Evolutionary conservation across 177 flowering plant species (phyloP).

Genomic region (Tripterygium wilfordii): DNA sequence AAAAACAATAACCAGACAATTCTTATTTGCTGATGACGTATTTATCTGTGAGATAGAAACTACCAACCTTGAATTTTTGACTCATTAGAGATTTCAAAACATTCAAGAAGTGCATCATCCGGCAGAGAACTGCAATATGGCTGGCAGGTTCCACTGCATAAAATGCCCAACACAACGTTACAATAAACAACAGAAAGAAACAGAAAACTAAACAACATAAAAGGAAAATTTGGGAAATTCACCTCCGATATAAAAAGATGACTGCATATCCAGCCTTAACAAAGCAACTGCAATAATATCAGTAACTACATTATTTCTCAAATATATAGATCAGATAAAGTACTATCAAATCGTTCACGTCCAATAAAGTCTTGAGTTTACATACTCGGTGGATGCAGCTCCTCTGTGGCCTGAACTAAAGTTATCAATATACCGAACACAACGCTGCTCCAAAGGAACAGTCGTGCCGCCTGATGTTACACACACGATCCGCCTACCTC

Average conservation of each 20-base stretch:
- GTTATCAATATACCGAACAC: constrained; percentile 91
- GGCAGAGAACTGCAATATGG: constrained; percentile 88
- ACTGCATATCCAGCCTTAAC: constrained; percentile 92
- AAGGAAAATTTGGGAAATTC: constrained; percentile 4
- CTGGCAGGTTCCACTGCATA: constrained; percentile 76
- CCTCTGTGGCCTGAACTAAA: constrained; percentile 97
- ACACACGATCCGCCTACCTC: constrained; percentile 55
- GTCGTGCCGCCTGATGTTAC: constrained; percentile 97
- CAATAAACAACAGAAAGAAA: neutral
- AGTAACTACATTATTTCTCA: too few relatives aligned
- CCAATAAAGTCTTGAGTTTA: too few relatives aligned
- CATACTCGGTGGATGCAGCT: constrained; percentile 88
- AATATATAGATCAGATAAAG: too few relatives aligned
- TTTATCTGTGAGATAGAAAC: constrained; percentile 2
- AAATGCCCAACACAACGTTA: neutral
- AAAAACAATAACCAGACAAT: neutral
- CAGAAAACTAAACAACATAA: neutral
- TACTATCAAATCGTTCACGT: too few relatives aligned
- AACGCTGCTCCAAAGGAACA: constrained; percentile 87
- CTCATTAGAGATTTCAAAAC: constrained; percentile 53
- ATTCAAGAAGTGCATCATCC: constrained; percentile 77
- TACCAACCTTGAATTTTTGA: constrained; percentile 52
- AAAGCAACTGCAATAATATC: constrained; percentile 55
- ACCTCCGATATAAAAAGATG: constrained; percentile 79
- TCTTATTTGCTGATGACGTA: neutral